Percentiles rank a stretch among this genome's conserved stretches.
These are phyloP conservation scores for Linnemannia zychae DNA, from an alignment of 192 early-diverging fungal species.

Conservation along the genomic window DNA sequence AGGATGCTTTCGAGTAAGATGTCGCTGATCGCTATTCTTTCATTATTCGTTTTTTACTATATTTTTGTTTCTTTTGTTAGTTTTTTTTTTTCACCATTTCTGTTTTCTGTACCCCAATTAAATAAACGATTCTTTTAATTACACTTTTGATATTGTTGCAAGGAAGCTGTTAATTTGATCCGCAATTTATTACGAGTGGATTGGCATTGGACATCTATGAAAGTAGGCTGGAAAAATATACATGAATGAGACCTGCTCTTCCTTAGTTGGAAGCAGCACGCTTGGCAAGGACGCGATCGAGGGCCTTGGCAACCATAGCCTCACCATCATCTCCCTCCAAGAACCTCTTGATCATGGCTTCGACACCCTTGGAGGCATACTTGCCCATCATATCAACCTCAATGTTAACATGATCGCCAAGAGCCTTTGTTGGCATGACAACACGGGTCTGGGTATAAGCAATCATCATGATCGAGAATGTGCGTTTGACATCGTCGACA, in stretches of 20 bases:
- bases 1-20: slow-evolving; percentile 73
- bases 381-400: slow-evolving; percentile 99
- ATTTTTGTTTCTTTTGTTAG: background rate
- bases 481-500: slow-evolving; percentile 79
- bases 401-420: slow-evolving; percentile 88
- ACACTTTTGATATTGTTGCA: background rate
- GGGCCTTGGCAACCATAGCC: slow-evolving; percentile 34
- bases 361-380: slow-evolving; percentile 82
- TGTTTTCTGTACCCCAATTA: slow-evolving; percentile 5
- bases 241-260: background rate
- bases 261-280: slow-evolving; percentile 21
- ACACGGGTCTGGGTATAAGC: slow-evolving; percentile 91
- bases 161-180: background rate
- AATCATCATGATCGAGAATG: slow-evolving; percentile 96
- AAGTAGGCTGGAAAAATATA: background rate
- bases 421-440: slow-evolving; percentile 79
- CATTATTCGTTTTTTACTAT: background rate
- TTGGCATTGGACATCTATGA: background rate
- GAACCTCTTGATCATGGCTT: slow-evolving; percentile 78
- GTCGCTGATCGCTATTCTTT: slow-evolving; percentile 7
- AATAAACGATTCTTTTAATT: background rate
- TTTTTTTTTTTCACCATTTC: background rate
- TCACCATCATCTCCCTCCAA: slow-evolving; percentile 58
- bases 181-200: background rate
- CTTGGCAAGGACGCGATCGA: slow-evolving; percentile 52